phyloP scores from a whole-genome alignment of 1,284 basidiomycete genomes.

The Ustilago lituana region DNA sequence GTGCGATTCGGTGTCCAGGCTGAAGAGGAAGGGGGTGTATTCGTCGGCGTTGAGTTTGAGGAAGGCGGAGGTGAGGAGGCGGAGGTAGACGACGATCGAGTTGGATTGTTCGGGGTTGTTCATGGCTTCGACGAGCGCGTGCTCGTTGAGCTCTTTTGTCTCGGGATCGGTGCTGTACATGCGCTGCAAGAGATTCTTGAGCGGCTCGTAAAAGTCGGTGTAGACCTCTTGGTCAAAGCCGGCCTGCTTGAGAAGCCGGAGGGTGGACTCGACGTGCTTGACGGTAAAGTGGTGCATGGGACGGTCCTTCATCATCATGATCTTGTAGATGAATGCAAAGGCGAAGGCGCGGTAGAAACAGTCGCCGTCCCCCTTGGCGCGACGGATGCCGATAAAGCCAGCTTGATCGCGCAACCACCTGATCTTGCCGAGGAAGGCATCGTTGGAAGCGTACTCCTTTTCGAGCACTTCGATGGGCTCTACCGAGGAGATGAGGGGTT shows the following conservation, averaged over 20 bases:
- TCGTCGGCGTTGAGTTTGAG: conserved; percentile 59
- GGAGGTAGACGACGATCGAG: conserved; percentile 60
- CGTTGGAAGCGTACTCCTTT: conserved; percentile 46
- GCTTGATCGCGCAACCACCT: conserved; percentile 51
- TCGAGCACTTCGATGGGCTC: conserved; percentile 51
- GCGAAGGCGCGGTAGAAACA: conserved; percentile 64
- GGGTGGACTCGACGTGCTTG: conserved; percentile 53
- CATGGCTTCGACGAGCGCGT: conserved; percentile 45
- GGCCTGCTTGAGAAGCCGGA: conserved; percentile 51
- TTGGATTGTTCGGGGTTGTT: conserved; percentile 61
- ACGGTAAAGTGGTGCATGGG: conserved; percentile 48
- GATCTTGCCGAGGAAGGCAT: conserved; percentile 47
- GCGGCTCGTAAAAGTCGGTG: conserved; percentile 58
- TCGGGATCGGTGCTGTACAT: conserved; percentile 52
- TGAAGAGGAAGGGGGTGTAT: conserved; percentile 58
- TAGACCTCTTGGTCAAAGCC: conserved; percentile 53
- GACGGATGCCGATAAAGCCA: conserved; percentile 50
- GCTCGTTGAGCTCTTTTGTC: conserved; percentile 43
- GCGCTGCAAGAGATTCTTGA: conserved; percentile 39
- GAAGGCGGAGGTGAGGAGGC: conserved; percentile 53
- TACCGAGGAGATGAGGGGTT: conserved; percentile 44
- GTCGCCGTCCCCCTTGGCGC: conserved; percentile 59
- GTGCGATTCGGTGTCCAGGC: conserved; percentile 20
- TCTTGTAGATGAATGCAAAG: conserved; percentile 54
- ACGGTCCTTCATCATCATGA: conserved; percentile 50